phyloP scores from a whole-genome alignment of 2,329 filamentous ascomycete species.

The Epicoccum nigrum region DNA sequence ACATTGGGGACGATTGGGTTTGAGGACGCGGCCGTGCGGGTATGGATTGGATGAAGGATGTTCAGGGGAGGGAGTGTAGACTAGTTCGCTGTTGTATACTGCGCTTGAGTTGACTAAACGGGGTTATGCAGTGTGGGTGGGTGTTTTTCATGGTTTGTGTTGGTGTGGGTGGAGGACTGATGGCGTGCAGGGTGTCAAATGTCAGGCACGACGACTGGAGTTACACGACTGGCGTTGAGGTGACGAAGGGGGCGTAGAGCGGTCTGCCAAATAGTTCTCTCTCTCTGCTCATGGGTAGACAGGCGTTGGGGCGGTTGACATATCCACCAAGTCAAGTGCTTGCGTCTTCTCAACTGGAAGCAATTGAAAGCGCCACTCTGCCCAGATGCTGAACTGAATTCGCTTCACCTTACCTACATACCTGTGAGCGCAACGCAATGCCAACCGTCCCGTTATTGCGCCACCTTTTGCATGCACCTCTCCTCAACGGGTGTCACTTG shows the following conservation, averaged over 20 bases:
- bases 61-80: background rate
- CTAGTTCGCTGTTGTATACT: too few relatives aligned
- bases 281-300: background rate
- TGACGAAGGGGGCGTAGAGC: conserved; percentile 7
- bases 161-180: too few relatives aligned
- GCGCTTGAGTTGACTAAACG: too few relatives aligned
- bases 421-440: too few relatives aligned
- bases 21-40: background rate
- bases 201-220: too few relatives aligned
- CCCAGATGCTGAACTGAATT: too few relatives aligned
- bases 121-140: too few relatives aligned
- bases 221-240: background rate
- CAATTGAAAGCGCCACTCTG: too few relatives aligned
- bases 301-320: too few relatives aligned
- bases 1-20: conserved; percentile 10
- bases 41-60: background rate
- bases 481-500: background rate
- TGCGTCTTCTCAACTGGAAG: too few relatives aligned
- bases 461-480: conserved; percentile 4
- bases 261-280: conserved; percentile 4
- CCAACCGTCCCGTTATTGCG: conserved; percentile 12
- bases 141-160: too few relatives aligned
- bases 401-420: too few relatives aligned
- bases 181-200: conserved; percentile 1
- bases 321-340: background rate